phyloP scores from a whole-genome alignment of 2,329 filamentous ascomycete genomes.

The Colletotrichum camelliae region DNA sequence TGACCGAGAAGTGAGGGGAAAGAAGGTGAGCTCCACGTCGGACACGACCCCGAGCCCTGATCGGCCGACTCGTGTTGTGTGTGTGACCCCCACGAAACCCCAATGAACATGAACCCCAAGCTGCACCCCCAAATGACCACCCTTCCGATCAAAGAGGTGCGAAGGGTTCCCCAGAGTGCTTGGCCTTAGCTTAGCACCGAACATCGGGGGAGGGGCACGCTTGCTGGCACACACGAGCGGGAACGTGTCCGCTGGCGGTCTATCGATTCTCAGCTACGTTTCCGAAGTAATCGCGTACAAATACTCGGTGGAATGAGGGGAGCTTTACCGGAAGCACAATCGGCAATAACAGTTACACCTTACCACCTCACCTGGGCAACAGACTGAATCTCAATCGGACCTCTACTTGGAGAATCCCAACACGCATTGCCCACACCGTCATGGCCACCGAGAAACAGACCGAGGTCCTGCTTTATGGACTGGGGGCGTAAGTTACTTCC shows the following conservation, averaged over 20 bases:
- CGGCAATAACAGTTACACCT: not conserved
- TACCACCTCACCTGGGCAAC: not conserved
- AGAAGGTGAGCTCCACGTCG: not conserved
- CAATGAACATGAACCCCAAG: not conserved
- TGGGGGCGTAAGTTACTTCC: conserved; percentile 52
- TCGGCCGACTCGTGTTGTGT: not conserved
- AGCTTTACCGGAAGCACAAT: not conserved
- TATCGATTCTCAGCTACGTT: not conserved
- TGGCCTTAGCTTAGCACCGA: not conserved
- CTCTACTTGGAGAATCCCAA: not conserved
- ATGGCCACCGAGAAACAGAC: conserved; percentile 25
- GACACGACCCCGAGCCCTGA: not conserved
- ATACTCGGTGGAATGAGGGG: not conserved
- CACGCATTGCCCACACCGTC: not conserved
- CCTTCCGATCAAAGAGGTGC: not conserved
- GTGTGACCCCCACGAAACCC: not conserved
- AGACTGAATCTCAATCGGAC: not conserved
- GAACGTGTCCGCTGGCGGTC: not conserved
- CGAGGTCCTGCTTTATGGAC: conserved; percentile 53
- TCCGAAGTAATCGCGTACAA: not conserved
- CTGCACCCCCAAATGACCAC: not conserved
- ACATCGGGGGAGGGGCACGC: not conserved
- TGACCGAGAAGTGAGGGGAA: conserved; percentile 16
- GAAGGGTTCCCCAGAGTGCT: not conserved
- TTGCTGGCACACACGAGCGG: not conserved